Base-by-base conservation (phyloP, 352 stramenopile species). In the Pythium sp. region DNA sequence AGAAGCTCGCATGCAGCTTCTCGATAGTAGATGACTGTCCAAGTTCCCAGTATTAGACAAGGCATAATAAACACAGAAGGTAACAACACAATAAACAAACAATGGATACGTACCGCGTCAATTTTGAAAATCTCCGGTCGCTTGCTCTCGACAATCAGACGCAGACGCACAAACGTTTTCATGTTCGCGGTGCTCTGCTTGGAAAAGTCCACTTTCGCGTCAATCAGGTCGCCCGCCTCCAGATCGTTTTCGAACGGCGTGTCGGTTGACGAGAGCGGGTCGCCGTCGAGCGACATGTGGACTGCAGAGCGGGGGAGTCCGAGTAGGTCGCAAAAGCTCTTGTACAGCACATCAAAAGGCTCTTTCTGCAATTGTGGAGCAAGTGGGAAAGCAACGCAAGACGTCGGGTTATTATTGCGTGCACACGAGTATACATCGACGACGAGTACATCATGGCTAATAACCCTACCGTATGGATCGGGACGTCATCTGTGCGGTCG, bases 171-270 rank as follows among this genome's bases (percentile, higher is more conserved):
- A 59, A 87, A 86, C 0, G 59, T 75, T 57, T 89, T 90, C 59
- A 86, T 85, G n/a, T 78, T 68, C 4, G 71, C 58, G 38, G 77
- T 65, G 32, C 60, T 74, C 41, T 87, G 79, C 66, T 84, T 68
- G 0, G 81, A 79, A 43, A 91, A 93, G 57, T 93, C 81, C 38
- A 91, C 85, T 41, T 89, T 90, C 18, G 85, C 82, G 60, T 93
- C 85, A 43, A 93, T 85, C 11, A 93, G 54, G 56, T 93, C 81
- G 30, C 77, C 81, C 2, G 78, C 72, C 51, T 91, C 84, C 11
- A 91, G 69, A 49, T 90, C 81, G 62, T 67, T 71, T 5, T 60
- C 62, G 1, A 58, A 53, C 1, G 81, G 76, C 18, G 79, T 90
- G 22, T 62, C 59, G 0, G 57, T 64, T 8, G 74, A 53, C 11